Percentiles rank a stretch among this genome's conserved stretches.
phyloP scores from a whole-genome alignment of 148 eudicot genomes.

The Diospyros kaki region DNA sequence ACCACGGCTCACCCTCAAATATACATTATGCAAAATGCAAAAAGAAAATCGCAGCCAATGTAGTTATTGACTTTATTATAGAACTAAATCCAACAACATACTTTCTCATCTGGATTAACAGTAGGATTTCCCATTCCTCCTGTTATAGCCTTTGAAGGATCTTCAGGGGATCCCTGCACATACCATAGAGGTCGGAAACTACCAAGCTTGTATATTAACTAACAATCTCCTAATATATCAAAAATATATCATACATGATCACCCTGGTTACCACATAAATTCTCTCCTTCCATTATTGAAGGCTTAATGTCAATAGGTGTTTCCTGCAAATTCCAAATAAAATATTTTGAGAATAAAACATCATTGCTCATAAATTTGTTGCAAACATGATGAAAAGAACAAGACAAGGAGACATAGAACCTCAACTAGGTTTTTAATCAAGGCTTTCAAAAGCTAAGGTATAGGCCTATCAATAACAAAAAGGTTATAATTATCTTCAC shows the following conservation, averaged over 20 bases:
- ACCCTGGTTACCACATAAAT: slow-evolving; percentile 23
- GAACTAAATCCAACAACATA: slow-evolving; percentile 10
- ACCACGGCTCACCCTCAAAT: no score
- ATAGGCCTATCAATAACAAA: background rate
- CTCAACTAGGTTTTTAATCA: background rate
- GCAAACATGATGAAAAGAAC: background rate
- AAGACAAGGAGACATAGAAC: background rate
- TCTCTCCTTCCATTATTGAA: slow-evolving; percentile 19
- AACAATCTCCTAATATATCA: slow-evolving; percentile 8
- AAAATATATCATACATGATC: slow-evolving; percentile 29
- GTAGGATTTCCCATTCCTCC: slow-evolving; percentile 22
- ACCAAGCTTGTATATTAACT: background rate
- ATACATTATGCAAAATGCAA: background rate
- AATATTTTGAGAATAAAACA: background rate
- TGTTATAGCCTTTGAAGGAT: slow-evolving; percentile 23
- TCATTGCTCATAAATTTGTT: background rate
- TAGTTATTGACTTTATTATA: background rate
- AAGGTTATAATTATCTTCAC: slow-evolving; percentile 1
- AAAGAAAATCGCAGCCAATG: background rate
- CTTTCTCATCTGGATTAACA: slow-evolving; percentile 25
- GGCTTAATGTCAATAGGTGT: slow-evolving; percentile 30
- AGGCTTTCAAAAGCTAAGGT: background rate
- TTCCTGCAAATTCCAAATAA: slow-evolving; percentile 27
- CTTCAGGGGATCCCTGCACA: slow-evolving; percentile 27
- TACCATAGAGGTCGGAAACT: slow-evolving; percentile 7